Base-by-base conservation (phyloP, 495 filamentous ascomycete genomes). In the Aspergillus coremiiformis region DNA sequence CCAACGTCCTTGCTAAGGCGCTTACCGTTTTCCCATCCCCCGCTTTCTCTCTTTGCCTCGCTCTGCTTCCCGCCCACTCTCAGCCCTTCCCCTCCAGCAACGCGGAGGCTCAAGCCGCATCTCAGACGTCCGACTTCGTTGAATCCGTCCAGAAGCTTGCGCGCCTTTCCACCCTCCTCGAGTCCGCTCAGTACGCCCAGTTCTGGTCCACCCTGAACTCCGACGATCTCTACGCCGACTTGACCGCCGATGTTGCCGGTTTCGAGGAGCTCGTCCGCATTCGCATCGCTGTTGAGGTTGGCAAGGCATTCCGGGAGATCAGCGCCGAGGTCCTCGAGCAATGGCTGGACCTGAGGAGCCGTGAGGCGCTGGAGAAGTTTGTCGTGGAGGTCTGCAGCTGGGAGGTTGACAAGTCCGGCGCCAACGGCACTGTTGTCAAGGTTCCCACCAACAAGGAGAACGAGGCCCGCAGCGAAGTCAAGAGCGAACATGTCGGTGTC, bases 1-100 rank as follows among this genome's bases (percentile, higher is more conserved):
- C 94, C 78, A 96, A 96, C 78, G 85, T 96, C 81, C 89, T 99
- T 68, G 88, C 92, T 73, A 97, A 97, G 81, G 82, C 90, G 52
- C 83, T 99, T 62, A 96, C 92, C 58, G 87, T 95, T 71, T 97
- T 99, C 82, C 94, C 94, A 58, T 86, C 88, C 10, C 87, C 93
- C 17, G 91, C 96, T 75, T 97, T 96, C 84, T 82, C 84, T 59
- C 89, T 96, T 58, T 87, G 84, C 63, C 84, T 97, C 41, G 86
- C 94, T 67, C 87, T 99, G 49, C 90, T 99, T 66, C 85, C 87
- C 20, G 76, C 87, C 9, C 78, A 86, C 73, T 82, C 84, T 58
- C 83, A 87, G 63, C 75, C 73, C 58, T 79, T 75, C 59, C 69
- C 71, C 63, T 68, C 70, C 54, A 67, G 71, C 71, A 48, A 71